phyloP scores from a whole-genome alignment of 2,329 filamentous ascomycete genomes.

The Sporothrix inflata region DNA sequence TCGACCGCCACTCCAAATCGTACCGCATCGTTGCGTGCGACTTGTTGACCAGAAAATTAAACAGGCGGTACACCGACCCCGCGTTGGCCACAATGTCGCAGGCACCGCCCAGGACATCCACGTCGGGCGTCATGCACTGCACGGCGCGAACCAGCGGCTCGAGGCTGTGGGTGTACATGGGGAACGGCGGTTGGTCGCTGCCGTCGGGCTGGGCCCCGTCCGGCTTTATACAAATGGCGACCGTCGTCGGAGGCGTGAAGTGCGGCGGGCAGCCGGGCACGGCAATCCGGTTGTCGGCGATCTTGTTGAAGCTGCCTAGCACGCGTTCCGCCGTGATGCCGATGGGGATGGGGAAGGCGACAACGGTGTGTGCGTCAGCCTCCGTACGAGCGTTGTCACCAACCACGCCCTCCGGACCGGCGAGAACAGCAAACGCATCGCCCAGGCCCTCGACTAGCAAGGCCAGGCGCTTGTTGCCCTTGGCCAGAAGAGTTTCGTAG shows the following conservation, averaged over 20 bases:
- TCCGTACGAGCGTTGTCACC: not conserved
- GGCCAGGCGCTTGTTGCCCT: not conserved
- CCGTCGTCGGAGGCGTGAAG: conserved; percentile 29
- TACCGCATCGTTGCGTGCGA: conserved; percentile 18
- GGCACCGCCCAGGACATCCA: conserved; percentile 22
- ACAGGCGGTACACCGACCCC: conserved; percentile 35
- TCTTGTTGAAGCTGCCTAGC: conserved; percentile 36
- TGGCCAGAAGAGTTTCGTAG: too few species aligned
- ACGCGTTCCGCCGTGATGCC: conserved; percentile 7
- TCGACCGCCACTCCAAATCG: conserved; percentile 32
- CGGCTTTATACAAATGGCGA: not conserved
- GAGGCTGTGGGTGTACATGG: conserved; percentile 31
- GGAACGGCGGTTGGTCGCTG: conserved; percentile 8
- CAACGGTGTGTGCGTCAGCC: not conserved
- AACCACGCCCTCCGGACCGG: not conserved
- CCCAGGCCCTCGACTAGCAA: not conserved
- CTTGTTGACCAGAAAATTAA: conserved; percentile 29
- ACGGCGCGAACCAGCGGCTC: conserved; percentile 36
- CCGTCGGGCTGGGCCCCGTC: not conserved
- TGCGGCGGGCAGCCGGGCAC: conserved; percentile 35
- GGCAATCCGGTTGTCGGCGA: conserved; percentile 34
- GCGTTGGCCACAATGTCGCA: conserved; percentile 36
- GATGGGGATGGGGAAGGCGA: not conserved
- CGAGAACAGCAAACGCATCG: not conserved
- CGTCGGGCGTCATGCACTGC: conserved; percentile 27